Conservation (phyloP, 164 flowering plant genomes). For the Brasenia schreberi region DNA sequence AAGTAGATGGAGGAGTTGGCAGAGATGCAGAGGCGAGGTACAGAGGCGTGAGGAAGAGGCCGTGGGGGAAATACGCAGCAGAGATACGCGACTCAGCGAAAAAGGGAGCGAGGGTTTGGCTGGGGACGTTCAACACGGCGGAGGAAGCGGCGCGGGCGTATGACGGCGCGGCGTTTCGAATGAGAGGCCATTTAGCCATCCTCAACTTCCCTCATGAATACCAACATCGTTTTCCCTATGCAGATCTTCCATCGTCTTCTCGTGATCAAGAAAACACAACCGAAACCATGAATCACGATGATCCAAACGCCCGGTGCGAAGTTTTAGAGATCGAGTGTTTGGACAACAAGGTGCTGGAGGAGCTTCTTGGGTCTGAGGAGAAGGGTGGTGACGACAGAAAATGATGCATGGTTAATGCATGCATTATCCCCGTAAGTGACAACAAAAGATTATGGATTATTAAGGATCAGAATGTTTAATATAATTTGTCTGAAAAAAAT, state of each 20-base stretch:
- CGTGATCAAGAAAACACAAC: not conserved
- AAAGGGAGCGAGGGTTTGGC: constrained; percentile 1
- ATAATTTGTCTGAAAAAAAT: no score
- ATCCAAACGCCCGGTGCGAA: not conserved
- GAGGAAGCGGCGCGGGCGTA: constrained; percentile 1
- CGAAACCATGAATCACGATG: not conserved
- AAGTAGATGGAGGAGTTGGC: not conserved
- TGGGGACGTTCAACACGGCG: constrained; percentile 3
- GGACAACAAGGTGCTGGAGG: not conserved
- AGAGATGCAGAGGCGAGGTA: not conserved
- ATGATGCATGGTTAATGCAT: not conserved
- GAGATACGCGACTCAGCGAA: not conserved
- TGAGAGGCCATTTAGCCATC: constrained; percentile 5
- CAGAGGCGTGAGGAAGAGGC: not conserved
- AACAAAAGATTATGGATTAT: no score
- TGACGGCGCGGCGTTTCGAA: not conserved
- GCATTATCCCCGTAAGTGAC: no score
- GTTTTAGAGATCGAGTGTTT: not conserved
- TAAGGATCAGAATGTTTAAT: no score
- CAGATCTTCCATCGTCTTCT: not conserved
- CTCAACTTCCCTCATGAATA: constrained; percentile 1
- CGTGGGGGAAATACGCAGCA: constrained; percentile 1
- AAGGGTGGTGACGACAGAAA: not conserved
- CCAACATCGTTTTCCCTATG: not conserved
- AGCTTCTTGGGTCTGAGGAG: not conserved